These are phyloP conservation scores for Dysphania ambrosioides DNA, from an alignment of 148 eudicot species.

Conservation along the genomic window DNA sequence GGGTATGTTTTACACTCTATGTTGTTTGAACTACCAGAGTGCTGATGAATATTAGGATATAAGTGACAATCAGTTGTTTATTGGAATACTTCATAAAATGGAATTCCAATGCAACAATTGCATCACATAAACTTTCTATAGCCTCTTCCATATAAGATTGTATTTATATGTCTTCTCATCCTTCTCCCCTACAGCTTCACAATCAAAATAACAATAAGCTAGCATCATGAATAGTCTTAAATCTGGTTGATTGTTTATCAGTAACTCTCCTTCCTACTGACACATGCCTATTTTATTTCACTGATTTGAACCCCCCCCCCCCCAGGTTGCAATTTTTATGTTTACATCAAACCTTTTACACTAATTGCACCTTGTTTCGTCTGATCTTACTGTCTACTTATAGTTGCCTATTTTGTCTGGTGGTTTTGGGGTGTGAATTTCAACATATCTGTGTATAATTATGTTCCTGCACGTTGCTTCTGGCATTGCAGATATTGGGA, in stretches of 20 bases:
- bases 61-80: neutral
- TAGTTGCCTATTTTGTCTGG: neutral
- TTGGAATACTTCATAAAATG: neutral
- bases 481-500: slow-evolving; percentile 66
- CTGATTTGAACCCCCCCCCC: no score
- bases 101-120: no score
- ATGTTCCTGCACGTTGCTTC: neutral
- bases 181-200: no score
- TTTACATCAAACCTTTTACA: no score
- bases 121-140: neutral
- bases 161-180: no score
- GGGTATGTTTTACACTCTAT: slow-evolving; percentile 49
- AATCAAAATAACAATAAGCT: no score
- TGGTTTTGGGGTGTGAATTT: neutral
- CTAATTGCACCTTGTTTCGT: no score
- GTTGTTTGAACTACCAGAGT: neutral
- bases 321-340: no score
- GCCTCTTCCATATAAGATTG: neutral
- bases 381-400: neutral
- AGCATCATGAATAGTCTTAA: no score
- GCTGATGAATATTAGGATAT: neutral
- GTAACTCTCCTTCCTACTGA: no score
- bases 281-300: no score
- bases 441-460: neutral
- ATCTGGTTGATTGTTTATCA: no score